Percentiles rank a stretch among this genome's conserved stretches.
Conservation (phyloP, 805 yeast genomes). For the Kazachstania bromeliacearum region DNA sequence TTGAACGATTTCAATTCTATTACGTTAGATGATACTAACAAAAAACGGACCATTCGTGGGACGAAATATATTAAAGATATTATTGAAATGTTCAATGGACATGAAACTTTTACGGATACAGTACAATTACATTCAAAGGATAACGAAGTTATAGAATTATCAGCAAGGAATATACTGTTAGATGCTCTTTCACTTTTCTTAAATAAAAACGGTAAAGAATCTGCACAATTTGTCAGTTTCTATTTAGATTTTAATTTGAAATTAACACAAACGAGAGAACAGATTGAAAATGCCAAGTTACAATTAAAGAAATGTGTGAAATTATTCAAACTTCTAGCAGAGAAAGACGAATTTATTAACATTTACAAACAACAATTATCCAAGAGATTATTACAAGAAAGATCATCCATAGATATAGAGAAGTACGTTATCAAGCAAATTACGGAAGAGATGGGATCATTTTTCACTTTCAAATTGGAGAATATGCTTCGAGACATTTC, state of each 20-base stretch:
- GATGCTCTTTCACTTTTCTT: slow-evolving; percentile 54
- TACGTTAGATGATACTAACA: neutral
- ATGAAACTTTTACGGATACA: too few species aligned
- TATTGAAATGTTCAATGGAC: neutral
- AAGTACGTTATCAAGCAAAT: slow-evolving; percentile 55
- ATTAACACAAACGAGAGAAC: slow-evolving; percentile 38
- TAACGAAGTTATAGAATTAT: too few species aligned
- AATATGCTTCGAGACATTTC: slow-evolving; percentile 81
- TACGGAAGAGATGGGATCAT: slow-evolving; percentile 67
- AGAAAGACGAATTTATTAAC: slow-evolving; percentile 79
- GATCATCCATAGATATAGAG: slow-evolving; percentile 52
- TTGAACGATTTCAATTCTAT: slow-evolving; percentile 8
- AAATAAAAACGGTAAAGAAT: slow-evolving; percentile 33
- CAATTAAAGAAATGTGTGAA: slow-evolving; percentile 47
- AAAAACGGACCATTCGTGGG: neutral
- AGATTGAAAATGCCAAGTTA: slow-evolving; percentile 24
- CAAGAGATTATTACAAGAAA: slow-evolving; percentile 52
- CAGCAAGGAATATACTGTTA: slow-evolving; percentile 23
- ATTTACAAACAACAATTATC: slow-evolving; percentile 82
- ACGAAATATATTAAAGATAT: slow-evolving; percentile 30
- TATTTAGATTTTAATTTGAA: slow-evolving; percentile 50
- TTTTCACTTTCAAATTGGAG: slow-evolving; percentile 69
- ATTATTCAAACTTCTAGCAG: slow-evolving; percentile 60
- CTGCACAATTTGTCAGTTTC: slow-evolving; percentile 47
- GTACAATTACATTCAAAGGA: too few species aligned